Conservation (phyloP, 257 asterid species). For the Cruciata laevipes region DNA sequence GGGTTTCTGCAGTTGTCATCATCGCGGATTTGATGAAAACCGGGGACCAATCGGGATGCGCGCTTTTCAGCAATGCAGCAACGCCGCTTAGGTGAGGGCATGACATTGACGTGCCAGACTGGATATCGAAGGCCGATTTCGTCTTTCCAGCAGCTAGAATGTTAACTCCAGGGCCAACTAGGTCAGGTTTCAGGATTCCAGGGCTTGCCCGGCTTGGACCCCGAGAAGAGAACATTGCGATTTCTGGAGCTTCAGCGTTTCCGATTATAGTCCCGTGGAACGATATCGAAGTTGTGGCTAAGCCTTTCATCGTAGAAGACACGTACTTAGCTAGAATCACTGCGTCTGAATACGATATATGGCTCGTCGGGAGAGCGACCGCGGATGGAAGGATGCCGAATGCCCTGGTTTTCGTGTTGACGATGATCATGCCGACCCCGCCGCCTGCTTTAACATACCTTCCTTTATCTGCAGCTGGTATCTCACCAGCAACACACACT, state of each 20-base stretch:
- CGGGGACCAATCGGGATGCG: constrained; percentile 25
- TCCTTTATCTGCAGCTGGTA: neutral
- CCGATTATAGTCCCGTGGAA: constrained; percentile 16
- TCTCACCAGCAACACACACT: neutral
- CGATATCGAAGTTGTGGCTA: constrained; percentile 4
- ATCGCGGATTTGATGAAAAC: constrained; percentile 24
- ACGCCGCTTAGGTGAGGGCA: constrained; percentile 29
- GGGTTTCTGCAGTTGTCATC: constrained; percentile 23
- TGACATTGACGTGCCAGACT: constrained; percentile 26
- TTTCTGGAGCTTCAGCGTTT: constrained; percentile 2
- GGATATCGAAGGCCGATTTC: constrained; percentile 14
- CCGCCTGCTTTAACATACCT: constrained; percentile 8
- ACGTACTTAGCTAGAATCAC: constrained; percentile 6
- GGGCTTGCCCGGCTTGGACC: constrained; percentile 17
- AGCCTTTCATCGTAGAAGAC: neutral
- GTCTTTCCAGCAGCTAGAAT: constrained; percentile 26
- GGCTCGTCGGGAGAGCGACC: constrained; percentile 13
- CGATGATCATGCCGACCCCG: constrained; percentile 15
- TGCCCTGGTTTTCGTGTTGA: constrained; percentile 1
- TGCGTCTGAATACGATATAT: constrained; percentile 11
- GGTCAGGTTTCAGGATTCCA: constrained; percentile 26
- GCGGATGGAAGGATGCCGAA: neutral
- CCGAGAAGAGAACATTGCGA: constrained; percentile 21
- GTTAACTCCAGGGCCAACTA: constrained; percentile 26
- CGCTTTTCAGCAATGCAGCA: constrained; percentile 22